A percentile compares a stretch with the other conserved stretches of the same genome.
Evolutionary conservation across 2,329 filamentous ascomycete genomes (phyloP).

Genomic region (Lasiodiplodia gonubiensis): DNA sequence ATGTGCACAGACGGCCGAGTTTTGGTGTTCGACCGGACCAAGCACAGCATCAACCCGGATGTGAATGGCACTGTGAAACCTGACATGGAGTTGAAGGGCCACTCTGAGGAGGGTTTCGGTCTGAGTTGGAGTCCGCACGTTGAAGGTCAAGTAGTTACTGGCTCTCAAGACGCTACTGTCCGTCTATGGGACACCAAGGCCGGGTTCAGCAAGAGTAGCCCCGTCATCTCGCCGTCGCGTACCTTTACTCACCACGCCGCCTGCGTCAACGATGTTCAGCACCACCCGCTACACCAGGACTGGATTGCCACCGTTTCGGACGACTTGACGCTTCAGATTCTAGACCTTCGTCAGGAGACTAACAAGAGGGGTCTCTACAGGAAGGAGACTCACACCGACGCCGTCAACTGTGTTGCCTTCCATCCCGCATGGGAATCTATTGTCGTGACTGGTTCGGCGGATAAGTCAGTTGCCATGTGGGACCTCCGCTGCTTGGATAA

Average conservation of each 20-base stretch:
- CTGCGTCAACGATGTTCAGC: constrained; percentile 96
- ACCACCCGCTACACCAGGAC: constrained; percentile 84
- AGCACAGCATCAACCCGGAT: constrained; percentile 78
- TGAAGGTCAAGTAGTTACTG: constrained; percentile 82
- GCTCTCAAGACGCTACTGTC: constrained; percentile 90
- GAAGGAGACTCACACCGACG: constrained; percentile 81
- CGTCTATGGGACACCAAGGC: constrained; percentile 86
- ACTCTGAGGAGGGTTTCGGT: constrained; percentile 88
- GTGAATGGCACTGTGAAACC: constrained; percentile 71
- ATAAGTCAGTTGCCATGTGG: constrained; percentile 95
- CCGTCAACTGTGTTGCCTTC: constrained; percentile 95
- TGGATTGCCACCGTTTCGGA: constrained; percentile 90
- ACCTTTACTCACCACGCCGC: constrained; percentile 87
- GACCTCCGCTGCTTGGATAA: constrained; percentile 89
- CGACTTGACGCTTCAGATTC: constrained; percentile 88
- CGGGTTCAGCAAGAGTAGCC: constrained; percentile 72
- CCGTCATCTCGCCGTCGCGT: constrained; percentile 70
- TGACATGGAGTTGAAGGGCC: constrained; percentile 84
- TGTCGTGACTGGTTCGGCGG: constrained; percentile 89
- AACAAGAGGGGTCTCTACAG: constrained; percentile 71
- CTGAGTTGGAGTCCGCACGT: constrained; percentile 89
- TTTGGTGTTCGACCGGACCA: constrained; percentile 93
- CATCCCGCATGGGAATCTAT: constrained; percentile 90
- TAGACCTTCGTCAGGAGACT: constrained; percentile 77
- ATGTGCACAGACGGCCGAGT: constrained; percentile 87